These are phyloP conservation scores for Eucalyptus sp. DNA, from an alignment of 345 rosid genomes.

Conservation along the genomic window DNA sequence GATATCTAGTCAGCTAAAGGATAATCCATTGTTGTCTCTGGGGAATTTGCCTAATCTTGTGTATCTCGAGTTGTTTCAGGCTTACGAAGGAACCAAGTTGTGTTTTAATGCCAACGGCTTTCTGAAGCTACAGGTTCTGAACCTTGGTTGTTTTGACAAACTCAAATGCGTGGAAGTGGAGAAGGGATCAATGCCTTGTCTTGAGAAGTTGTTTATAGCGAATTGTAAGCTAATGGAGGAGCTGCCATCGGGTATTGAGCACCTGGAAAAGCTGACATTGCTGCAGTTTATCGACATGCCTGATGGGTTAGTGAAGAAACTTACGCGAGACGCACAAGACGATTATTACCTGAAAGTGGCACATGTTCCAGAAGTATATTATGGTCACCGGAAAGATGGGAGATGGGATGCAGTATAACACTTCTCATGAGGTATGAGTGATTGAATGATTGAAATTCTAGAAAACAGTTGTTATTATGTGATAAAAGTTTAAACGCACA, in stretches of 20 bases:
- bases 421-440: accelerated
- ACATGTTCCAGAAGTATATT: conserved; percentile 13
- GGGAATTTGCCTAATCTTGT: conserved; percentile 15
- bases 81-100: conserved; percentile 2
- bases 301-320: conserved; percentile 4
- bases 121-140: conserved; percentile 6
- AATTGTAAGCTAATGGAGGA: conserved; percentile 1
- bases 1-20: conserved; percentile 5
- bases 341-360: conserved; percentile 4
- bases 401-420: neutral
- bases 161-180: conserved; percentile 2
- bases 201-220: conserved; percentile 9
- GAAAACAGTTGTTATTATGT: neutral
- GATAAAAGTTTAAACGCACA: neutral
- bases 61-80: conserved; percentile 10
- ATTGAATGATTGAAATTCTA: neutral
- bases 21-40: conserved; percentile 11
- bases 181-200: conserved; percentile 8
- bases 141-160: conserved; percentile 9
- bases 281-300: conserved; percentile 18
- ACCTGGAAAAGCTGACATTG: conserved; percentile 7
- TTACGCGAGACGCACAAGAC: neutral
- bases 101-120: conserved; percentile 5
- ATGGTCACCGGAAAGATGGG: conserved; percentile 7
- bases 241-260: conserved; percentile 13